Evolutionary conservation across 2,329 filamentous ascomycete species (phyloP).

Genomic region (Penicillium sp.): DNA sequence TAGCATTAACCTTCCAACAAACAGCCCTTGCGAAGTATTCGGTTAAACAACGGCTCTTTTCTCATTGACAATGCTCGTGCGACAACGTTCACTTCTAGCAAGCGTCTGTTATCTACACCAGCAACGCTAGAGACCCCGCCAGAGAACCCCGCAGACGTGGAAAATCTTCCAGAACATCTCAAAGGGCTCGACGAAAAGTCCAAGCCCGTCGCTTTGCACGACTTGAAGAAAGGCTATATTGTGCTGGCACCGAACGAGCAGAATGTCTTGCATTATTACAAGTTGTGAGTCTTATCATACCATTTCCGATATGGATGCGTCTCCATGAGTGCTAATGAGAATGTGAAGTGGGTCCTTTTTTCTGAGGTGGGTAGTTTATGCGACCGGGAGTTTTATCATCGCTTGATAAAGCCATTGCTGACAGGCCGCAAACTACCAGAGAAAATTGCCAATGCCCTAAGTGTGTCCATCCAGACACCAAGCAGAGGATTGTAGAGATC

Average conservation of each 20-base stretch:
- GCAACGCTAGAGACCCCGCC: neutral
- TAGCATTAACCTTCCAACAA: neutral
- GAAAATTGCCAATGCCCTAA: slow-evolving; percentile 72
- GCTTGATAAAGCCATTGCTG: neutral
- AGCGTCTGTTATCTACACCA: neutral
- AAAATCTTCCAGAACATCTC: neutral
- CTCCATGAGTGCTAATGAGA: neutral
- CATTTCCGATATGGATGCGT: neutral
- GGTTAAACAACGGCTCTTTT: neutral
- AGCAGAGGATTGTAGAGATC: slow-evolving; percentile 70
- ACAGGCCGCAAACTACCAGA: slow-evolving; percentile 41
- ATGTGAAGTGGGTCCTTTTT: slow-evolving; percentile 22
- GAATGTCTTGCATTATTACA: neutral
- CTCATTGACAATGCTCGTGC: neutral
- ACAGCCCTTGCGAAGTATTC: neutral
- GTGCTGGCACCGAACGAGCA: neutral
- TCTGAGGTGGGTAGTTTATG: slow-evolving; percentile 18
- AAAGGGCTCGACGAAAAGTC: neutral
- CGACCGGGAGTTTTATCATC: neutral
- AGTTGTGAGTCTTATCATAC: neutral
- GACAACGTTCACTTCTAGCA: neutral
- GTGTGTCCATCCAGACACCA: slow-evolving; percentile 72
- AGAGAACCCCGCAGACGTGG: neutral
- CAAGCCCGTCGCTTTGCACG: neutral
- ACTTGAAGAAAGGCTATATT: neutral